Evolutionary conservation across 1,139 yeast species (phyloP).

Genomic region (Candida pseudoviswanathii): DNA sequence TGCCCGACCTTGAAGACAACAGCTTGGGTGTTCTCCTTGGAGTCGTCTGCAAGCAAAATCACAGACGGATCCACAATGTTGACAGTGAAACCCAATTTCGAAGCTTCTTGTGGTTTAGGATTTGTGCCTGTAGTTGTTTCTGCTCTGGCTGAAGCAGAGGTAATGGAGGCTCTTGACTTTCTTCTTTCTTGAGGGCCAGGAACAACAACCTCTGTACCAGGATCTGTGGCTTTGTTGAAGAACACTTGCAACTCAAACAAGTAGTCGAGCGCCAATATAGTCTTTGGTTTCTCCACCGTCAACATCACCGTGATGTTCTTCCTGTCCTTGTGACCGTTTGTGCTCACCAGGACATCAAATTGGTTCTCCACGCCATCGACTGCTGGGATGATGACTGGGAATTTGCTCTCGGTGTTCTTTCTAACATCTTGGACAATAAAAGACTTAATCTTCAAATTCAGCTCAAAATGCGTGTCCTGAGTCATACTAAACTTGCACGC

Average conservation of each 20-base stretch:
- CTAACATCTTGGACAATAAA: slow-evolving; percentile 81
- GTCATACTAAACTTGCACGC: slow-evolving; percentile 52
- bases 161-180: slow-evolving; percentile 12
- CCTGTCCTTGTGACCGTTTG: slow-evolving; percentile 43
- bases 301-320: slow-evolving; percentile 54
- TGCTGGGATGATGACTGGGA: slow-evolving; percentile 79
- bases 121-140: background rate
- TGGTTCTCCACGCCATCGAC: slow-evolving; percentile 67
- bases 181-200: slow-evolving; percentile 4
- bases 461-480: slow-evolving; percentile 56
- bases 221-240: slow-evolving; percentile 33
- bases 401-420: slow-evolving; percentile 60
- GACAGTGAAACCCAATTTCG: slow-evolving; percentile 55
- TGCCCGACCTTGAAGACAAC: slow-evolving; percentile 88
- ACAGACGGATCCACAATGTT: slow-evolving; percentile 80
- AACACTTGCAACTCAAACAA: slow-evolving; percentile 74
- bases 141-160: slow-evolving; percentile 2
- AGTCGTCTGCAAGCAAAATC: slow-evolving; percentile 79
- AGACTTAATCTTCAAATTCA: slow-evolving; percentile 68
- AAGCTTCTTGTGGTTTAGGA: slow-evolving; percentile 1
- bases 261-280: slow-evolving; percentile 84
- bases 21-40: slow-evolving; percentile 73
- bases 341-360: slow-evolving; percentile 57
- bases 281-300: slow-evolving; percentile 77
- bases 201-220: background rate